Conservation (phyloP, 805 yeast species). For the Saturnispora diversa region DNA sequence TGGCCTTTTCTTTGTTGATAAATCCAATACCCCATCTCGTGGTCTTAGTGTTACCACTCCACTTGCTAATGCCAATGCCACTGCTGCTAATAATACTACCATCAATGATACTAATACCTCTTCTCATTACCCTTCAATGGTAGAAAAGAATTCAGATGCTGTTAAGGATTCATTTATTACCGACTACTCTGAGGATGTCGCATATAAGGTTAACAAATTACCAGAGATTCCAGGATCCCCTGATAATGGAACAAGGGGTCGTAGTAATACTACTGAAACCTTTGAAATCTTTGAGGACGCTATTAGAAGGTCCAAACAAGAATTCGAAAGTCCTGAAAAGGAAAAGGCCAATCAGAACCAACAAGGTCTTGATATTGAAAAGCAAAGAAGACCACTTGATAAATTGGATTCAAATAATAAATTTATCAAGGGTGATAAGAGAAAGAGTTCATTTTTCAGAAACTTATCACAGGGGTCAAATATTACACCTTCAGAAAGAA, state of each 20-base stretch:
- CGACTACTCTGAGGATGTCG: conserved; percentile 28
- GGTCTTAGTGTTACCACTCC: background rate
- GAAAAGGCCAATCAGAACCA: background rate
- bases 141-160: conserved; percentile 19
- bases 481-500: conserved; percentile 8
- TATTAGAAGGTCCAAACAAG: conserved; percentile 15
- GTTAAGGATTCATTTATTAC: conserved; percentile 38
- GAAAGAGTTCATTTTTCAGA: conserved; percentile 33
- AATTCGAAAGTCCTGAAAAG: conserved; percentile 12
- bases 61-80: conserved; percentile 6
- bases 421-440: conserved; percentile 13
- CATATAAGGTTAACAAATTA: conserved; percentile 40
- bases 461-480: conserved; percentile 31
- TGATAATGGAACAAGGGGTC: conserved; percentile 23
- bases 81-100: conserved; percentile 25
- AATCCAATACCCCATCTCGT: conserved; percentile 4
- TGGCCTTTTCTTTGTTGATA: conserved; percentile 10
- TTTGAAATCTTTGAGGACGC: conserved; percentile 24
- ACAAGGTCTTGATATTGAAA: conserved; percentile 29
- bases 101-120: conserved; percentile 26
- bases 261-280: conserved; percentile 18
- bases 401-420: conserved; percentile 11
- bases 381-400: conserved; percentile 14
- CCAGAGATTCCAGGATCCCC: conserved; percentile 40
- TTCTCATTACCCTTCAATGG: conserved; percentile 18